These are phyloP conservation scores for Brasilioporus rufonigricans DNA, from an alignment of 768 basidiomycete species.

Conservation along the genomic window DNA sequence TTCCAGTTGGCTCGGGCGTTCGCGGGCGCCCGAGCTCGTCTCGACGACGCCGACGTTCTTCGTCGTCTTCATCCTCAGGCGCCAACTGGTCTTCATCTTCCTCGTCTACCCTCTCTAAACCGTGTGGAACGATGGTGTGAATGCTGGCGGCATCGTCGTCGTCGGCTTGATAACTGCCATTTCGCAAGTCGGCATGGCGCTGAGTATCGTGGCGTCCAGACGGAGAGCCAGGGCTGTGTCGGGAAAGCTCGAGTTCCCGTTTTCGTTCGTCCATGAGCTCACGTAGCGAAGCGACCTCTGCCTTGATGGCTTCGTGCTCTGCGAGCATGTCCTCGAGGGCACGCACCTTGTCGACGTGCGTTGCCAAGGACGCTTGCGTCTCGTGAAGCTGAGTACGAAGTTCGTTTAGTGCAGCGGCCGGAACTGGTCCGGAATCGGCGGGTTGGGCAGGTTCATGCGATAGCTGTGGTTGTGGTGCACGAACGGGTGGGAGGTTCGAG, in stretches of 20 bases:
- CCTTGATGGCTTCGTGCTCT: constrained; percentile 83
- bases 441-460: constrained; percentile 28
- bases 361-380: constrained; percentile 74
- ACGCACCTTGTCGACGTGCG: constrained; percentile 80
- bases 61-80: constrained; percentile 41
- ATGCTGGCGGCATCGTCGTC: constrained; percentile 75
- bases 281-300: constrained; percentile 70
- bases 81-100: constrained; percentile 63
- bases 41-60: constrained; percentile 43
- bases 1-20: constrained; percentile 76
- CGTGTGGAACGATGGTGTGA: constrained; percentile 64
- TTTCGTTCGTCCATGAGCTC: constrained; percentile 69
- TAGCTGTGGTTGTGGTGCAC: constrained; percentile 34
- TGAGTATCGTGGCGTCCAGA: constrained; percentile 20
- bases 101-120: constrained; percentile 70
- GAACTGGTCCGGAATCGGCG: constrained; percentile 24
- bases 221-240: constrained; percentile 23
- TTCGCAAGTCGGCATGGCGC: constrained; percentile 18
- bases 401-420: constrained; percentile 42
- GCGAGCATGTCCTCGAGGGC: constrained; percentile 76
- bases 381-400: constrained; percentile 83
- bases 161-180: constrained; percentile 40
- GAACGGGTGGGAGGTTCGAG: constrained; percentile 62
- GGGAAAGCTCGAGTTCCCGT: constrained; percentile 42
- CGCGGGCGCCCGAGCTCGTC: constrained; percentile 67